These are phyloP conservation scores for Taiozyma sp. DNA, from an alignment of 1,139 yeast genomes.

Conservation along the genomic window DNA sequence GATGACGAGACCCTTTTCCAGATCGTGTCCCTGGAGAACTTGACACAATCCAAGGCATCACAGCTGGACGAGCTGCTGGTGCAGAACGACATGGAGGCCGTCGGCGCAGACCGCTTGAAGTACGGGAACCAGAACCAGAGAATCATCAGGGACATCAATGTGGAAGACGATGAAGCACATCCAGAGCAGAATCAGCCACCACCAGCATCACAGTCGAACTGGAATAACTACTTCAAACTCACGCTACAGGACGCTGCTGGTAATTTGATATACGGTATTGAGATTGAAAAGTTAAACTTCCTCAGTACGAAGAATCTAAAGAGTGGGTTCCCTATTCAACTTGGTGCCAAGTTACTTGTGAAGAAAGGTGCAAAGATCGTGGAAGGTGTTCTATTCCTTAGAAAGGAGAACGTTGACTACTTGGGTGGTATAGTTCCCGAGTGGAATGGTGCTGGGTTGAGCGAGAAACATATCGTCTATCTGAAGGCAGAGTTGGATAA, in stretches of 20 bases:
- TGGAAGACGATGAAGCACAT: constrained; percentile 9
- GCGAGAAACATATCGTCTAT: constrained; percentile 25
- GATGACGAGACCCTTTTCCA: constrained; percentile 27
- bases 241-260: constrained; percentile 33
- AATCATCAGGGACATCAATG: constrained; percentile 17
- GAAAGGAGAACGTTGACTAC: constrained; percentile 13
- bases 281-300: constrained; percentile 26
- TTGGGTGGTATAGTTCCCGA: constrained; percentile 32
- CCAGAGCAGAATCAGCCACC: constrained; percentile 1
- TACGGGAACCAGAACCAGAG: constrained; percentile 12
- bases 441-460: constrained; percentile 26
- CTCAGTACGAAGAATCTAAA: constrained; percentile 18
- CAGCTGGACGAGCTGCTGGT: constrained; percentile 28
- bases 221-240: constrained; percentile 24
- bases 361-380: constrained; percentile 21
- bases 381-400: constrained; percentile 24
- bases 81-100: constrained; percentile 22
- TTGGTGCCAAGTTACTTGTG: constrained; percentile 32
- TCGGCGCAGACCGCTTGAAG: constrained; percentile 22
- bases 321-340: constrained; percentile 28
- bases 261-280: constrained; percentile 29
- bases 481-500: constrained; percentile 4
- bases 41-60: constrained; percentile 23
- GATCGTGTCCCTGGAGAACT: constrained; percentile 28
- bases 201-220: constrained; percentile 1